These are phyloP conservation scores for Xerophyta viscosa DNA, from an alignment of 106 monocot species.

Conservation along the genomic window DNA sequence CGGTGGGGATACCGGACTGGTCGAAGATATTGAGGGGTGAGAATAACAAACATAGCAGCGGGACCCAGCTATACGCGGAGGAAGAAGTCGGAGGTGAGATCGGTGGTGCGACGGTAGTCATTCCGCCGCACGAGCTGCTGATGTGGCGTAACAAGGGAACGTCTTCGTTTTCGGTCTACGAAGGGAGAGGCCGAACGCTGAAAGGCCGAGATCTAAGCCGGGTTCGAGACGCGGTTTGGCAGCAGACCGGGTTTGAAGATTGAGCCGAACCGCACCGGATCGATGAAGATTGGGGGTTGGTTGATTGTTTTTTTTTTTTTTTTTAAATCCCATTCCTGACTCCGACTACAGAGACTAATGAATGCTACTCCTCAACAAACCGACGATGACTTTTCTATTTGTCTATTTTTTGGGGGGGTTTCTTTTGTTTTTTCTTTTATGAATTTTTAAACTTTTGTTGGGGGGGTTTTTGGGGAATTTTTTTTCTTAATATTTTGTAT, in stretches of 20 bases:
- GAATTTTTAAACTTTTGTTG: too few species aligned
- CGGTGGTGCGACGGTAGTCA: constrained; percentile 2
- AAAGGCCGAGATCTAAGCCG: constrained; percentile 79
- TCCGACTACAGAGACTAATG: too few species aligned
- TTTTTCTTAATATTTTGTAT: too few species aligned
- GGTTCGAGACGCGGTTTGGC: constrained; percentile 68
- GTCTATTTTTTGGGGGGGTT: too few species aligned
- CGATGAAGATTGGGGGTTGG: too few species aligned
- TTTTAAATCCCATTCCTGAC: too few species aligned
- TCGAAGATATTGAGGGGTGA: constrained; percentile 30
- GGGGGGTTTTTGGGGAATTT: too few species aligned
- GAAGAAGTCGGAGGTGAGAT: constrained; percentile 13
- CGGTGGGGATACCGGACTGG: constrained; percentile 67
- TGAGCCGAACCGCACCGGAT: too few species aligned
- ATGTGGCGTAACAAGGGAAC: constrained; percentile 31
- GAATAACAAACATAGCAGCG: neutral
- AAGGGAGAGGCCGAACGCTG: constrained; percentile 64
- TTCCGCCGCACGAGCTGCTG: constrained; percentile 70
- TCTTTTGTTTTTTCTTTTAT: too few species aligned
- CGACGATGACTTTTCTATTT: too few species aligned
- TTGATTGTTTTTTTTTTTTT: too few species aligned
- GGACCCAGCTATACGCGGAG: neutral
- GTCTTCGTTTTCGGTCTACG: constrained; percentile 64
- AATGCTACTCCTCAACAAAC: too few species aligned
- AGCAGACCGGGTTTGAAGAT: constrained; percentile 64